Percentiles rank a stretch among this genome's conserved stretches.
Evolutionary conservation across 495 filamentous ascomycete species (phyloP).

Genomic region (Hyaloscypha hepaticicola): DNA sequence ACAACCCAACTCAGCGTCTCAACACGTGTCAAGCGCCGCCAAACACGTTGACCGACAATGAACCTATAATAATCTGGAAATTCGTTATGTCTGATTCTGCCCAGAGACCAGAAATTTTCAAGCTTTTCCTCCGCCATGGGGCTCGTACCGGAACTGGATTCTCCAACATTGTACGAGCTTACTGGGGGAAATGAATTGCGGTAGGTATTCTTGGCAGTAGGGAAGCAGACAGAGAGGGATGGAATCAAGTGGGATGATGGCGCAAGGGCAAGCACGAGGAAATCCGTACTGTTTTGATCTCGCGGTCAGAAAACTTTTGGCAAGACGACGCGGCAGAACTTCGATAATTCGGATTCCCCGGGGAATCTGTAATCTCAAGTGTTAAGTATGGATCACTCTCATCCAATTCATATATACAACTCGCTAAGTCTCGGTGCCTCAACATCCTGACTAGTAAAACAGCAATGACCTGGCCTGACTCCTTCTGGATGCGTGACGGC

Average conservation of each 20-base stretch:
- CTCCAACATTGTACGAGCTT: not conserved
- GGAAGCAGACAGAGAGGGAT: not conserved
- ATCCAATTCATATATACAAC: constrained; percentile 3
- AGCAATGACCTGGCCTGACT: constrained; percentile 7
- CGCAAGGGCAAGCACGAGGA: not conserved
- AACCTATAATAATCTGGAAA: not conserved
- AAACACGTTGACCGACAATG: no score
- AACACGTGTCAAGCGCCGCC: no score
- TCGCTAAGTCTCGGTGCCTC: not conserved
- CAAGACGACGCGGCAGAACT: not conserved
- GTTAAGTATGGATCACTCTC: not conserved
- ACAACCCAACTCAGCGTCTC: no score
- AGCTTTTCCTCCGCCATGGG: not conserved
- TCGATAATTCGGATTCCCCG: not conserved
- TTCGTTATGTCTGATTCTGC: not conserved
- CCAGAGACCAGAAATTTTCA: not conserved
- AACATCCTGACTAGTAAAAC: constrained; percentile 8
- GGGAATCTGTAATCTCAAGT: no score
- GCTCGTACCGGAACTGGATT: not conserved
- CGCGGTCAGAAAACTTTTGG: no score
- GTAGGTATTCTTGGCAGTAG: not conserved
- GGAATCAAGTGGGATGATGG: not conserved
- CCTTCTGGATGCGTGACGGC: not conserved
- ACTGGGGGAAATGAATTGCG: not conserved
- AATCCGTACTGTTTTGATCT: no score